Evolutionary conservation across 2,329 filamentous ascomycete genomes (phyloP).

Genomic region (Mariannaea sp.): DNA sequence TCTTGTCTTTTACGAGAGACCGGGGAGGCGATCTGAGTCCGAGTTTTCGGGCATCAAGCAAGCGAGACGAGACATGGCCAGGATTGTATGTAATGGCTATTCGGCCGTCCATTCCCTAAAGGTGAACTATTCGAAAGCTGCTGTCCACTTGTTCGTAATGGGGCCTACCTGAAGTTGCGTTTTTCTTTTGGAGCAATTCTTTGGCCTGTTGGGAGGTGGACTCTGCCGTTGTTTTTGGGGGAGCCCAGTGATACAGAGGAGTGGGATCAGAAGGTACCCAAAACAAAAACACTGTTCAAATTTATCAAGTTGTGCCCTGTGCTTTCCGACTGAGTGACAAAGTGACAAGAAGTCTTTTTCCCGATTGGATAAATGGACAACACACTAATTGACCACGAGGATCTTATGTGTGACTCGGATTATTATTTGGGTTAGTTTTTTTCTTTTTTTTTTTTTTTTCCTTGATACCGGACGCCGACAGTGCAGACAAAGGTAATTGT

Average conservation of each 20-base stretch:
- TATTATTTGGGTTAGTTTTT: neutral
- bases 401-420: too few species aligned
- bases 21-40: constrained; percentile 22
- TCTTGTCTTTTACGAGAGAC: constrained; percentile 17
- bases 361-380: neutral
- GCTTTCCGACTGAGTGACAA: too few species aligned
- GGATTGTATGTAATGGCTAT: constrained; percentile 29
- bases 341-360: neutral
- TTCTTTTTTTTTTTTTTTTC: too few species aligned
- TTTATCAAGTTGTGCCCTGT: neutral
- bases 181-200: constrained; percentile 1
- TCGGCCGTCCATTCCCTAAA: constrained; percentile 29
- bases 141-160: constrained; percentile 1
- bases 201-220: neutral
- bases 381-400: neutral
- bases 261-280: neutral
- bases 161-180: neutral
- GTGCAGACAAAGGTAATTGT: neutral
- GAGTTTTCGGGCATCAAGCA: constrained; percentile 15
- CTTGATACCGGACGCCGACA: neutral
- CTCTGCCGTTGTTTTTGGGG: constrained; percentile 1
- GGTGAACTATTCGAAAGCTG: constrained; percentile 4
- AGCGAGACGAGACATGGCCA: constrained; percentile 6
- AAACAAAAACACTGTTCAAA: constrained; percentile 11
- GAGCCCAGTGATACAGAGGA: neutral